phyloP scores from a whole-genome alignment of 495 filamentous ascomycete species.

The Opeltia flavorubescens region DNA sequence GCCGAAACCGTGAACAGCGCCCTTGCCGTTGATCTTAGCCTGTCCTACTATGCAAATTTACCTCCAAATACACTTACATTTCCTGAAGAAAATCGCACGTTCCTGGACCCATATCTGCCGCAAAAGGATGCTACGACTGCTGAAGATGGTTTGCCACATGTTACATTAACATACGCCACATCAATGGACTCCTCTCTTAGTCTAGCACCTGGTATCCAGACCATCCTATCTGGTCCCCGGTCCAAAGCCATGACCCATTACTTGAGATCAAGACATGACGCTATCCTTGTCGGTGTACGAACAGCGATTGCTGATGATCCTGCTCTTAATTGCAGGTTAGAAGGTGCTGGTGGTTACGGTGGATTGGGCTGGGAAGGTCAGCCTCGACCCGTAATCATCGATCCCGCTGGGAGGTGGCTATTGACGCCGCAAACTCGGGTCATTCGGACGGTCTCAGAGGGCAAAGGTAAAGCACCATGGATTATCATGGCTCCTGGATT shows the following conservation, averaged over 20 bases:
- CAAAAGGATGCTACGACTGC: conserved; percentile 18
- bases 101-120: conserved; percentile 35
- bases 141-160: conserved; percentile 26
- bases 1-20: conserved; percentile 4
- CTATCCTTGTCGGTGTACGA: conserved; percentile 70
- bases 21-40: background rate
- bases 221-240: conserved; percentile 61
- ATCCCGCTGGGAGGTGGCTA: conserved; percentile 57
- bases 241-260: conserved; percentile 88
- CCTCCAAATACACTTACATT: conserved; percentile 33
- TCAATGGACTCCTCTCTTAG: conserved; percentile 75
- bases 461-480: conserved; percentile 58
- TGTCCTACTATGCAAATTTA: conserved; percentile 9
- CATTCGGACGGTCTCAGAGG: conserved; percentile 45
- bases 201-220: conserved; percentile 59
- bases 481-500: conserved; percentile 44
- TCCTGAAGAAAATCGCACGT: conserved; percentile 29
- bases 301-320: conserved; percentile 81
- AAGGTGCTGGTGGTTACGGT: conserved; percentile 38
- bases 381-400: conserved; percentile 66
- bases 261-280: conserved; percentile 66
- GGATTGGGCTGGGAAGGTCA: conserved; percentile 43
- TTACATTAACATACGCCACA: conserved; percentile 79
- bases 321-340: conserved; percentile 61
- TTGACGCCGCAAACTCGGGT: conserved; percentile 45